These are phyloP conservation scores for Talaromyces rugulosus DNA, from an alignment of 2,329 filamentous ascomycete genomes.

Conservation along the genomic window DNA sequence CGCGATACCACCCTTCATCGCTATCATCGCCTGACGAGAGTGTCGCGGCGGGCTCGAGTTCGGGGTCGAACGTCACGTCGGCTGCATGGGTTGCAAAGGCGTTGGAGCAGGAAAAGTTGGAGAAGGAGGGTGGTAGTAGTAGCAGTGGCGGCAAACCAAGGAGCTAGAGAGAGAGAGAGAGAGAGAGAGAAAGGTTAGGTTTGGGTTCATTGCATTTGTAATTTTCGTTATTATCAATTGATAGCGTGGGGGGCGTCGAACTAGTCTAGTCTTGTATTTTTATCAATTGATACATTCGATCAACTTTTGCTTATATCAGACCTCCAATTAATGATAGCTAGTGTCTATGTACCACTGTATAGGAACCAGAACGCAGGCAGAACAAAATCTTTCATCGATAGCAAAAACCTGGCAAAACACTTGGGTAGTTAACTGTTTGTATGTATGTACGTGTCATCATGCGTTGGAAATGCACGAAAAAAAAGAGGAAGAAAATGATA, in stretches of 20 bases:
- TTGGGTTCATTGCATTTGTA: no score
- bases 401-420: not conserved
- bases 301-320: not conserved
- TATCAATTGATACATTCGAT: not conserved
- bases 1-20: constrained; percentile 51
- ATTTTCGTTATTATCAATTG: not conserved
- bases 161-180: not conserved
- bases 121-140: constrained; percentile 12
- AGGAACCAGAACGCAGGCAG: not conserved
- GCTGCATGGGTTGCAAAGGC: constrained; percentile 24
- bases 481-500: constrained; percentile 3
- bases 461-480: constrained; percentile 1
- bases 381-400: not conserved
- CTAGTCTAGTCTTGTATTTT: not conserved
- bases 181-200: no score
- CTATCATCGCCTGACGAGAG: constrained; percentile 39
- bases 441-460: constrained; percentile 10
- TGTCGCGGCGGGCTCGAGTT: constrained; percentile 3
- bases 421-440: constrained; percentile 1
- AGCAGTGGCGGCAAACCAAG: not conserved
- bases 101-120: constrained; percentile 28
- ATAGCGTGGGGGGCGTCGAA: not conserved
- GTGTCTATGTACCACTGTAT: not conserved
- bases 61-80: constrained; percentile 48
- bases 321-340: not conserved